phyloP scores from a whole-genome alignment of 108 stramenopile species.

The Epithemia pelagica region DNA sequence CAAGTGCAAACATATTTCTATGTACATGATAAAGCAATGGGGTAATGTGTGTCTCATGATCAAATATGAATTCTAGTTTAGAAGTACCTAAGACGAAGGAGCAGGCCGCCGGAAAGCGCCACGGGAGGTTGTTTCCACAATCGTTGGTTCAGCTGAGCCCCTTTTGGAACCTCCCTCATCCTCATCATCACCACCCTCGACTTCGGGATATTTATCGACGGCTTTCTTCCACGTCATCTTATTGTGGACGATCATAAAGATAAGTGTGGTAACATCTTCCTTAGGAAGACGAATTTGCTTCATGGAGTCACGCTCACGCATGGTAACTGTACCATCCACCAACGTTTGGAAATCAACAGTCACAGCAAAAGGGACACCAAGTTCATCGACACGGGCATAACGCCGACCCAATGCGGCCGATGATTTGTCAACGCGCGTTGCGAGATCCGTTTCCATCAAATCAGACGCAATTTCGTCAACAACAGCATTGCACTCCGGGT shows the following conservation, averaged over 20 bases:
- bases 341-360: slow-evolving; percentile 97
- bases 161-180: slow-evolving; percentile 3
- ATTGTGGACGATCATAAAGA: slow-evolving; percentile 74
- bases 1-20: too few relatives aligned
- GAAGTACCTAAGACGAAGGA: slow-evolving; percentile 4
- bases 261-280: slow-evolving; percentile 54
- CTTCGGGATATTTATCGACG: slow-evolving; percentile 64
- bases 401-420: slow-evolving; percentile 86
- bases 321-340: slow-evolving; percentile 85
- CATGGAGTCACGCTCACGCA: slow-evolving; percentile 97
- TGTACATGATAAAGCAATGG: too few relatives aligned
- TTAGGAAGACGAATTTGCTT: slow-evolving; percentile 87
- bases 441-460: slow-evolving; percentile 81
- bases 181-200: slow-evolving; percentile 66
- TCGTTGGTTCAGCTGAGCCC: slow-evolving; percentile 17
- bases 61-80: too few relatives aligned
- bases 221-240: slow-evolving; percentile 71
- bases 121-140: slow-evolving; percentile 38
- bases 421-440: slow-evolving; percentile 88
- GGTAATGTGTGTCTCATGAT: too few relatives aligned
- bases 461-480: slow-evolving; percentile 75
- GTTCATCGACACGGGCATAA: slow-evolving; percentile 96
- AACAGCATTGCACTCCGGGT: slow-evolving; percentile 68
- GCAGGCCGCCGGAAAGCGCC: slow-evolving; percentile 45
- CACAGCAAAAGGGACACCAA: slow-evolving; percentile 97